phyloP scores from a whole-genome alignment of 2,329 filamentous ascomycete species.

The Trichocomaceae sp. region DNA sequence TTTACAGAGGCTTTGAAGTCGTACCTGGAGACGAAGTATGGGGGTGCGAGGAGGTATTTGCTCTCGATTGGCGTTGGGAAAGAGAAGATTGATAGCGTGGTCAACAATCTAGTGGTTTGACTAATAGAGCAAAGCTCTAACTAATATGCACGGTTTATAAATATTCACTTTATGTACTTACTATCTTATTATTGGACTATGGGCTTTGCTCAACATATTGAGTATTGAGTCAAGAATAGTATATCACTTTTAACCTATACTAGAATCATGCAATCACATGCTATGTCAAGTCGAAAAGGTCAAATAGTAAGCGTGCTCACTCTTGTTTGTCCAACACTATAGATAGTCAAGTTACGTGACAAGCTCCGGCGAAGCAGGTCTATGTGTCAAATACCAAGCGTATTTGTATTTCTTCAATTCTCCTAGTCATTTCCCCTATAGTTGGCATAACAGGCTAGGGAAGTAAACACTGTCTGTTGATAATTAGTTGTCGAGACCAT shows the following conservation, averaged over 20 bases:
- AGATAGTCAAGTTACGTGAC: too few species aligned
- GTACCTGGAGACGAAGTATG: conserved; percentile 58
- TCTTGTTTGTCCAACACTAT: conserved; percentile 7
- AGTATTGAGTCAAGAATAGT: too few species aligned
- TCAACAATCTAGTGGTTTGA: conserved; percentile 22
- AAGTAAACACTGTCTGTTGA: conserved; percentile 28
- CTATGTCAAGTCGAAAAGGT: not conserved
- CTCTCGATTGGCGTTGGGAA: conserved; percentile 53
- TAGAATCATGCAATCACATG: not conserved
- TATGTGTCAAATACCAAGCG: conserved; percentile 60
- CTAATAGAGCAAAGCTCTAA: not conserved
- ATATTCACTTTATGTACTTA: not conserved
- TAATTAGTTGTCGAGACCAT: conserved; percentile 59
- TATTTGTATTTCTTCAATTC: conserved; percentile 46
- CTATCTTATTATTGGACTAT: not conserved
- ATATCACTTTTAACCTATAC: too few species aligned
- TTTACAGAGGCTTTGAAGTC: conserved; percentile 55
- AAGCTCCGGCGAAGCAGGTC: conserved; percentile 52
- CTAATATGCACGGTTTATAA: not conserved
- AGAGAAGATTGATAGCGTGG: conserved; percentile 36
- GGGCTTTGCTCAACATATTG: too few species aligned
- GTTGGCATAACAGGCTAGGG: conserved; percentile 21
- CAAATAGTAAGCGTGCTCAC: conserved; percentile 6
- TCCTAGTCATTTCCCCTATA: conserved; percentile 57
- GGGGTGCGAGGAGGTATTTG: conserved; percentile 61